These are phyloP conservation scores for Sporobolomyces roseus DNA, from an alignment of 768 basidiomycete genomes.

Conservation along the genomic window DNA sequence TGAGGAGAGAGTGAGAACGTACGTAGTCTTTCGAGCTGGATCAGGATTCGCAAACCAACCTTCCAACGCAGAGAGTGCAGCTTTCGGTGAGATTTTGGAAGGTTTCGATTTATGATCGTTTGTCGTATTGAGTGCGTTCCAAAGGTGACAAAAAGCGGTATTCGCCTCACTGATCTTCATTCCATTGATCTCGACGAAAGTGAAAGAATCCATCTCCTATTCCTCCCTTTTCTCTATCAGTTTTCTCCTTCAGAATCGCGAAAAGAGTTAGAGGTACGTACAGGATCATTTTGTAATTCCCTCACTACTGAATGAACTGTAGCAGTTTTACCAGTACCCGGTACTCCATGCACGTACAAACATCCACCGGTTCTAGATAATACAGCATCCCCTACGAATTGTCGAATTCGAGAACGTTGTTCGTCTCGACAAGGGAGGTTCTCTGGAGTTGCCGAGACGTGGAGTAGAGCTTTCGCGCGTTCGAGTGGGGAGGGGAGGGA, in stretches of 20 bases:
- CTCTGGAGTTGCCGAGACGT: conserved; percentile 89
- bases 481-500: conserved; percentile 38
- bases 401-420: conserved; percentile 72
- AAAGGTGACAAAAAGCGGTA: conserved; percentile 86
- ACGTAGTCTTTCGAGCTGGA: conserved; percentile 86
- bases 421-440: conserved; percentile 80
- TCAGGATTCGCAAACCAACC: conserved; percentile 69
- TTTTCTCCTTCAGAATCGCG: not conserved
- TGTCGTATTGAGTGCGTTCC: conserved; percentile 80
- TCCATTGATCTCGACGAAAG: conserved; percentile 96
- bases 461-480: conserved; percentile 56
- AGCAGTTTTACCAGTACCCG: conserved; percentile 98
- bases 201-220: conserved; percentile 89
- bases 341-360: conserved; percentile 94
- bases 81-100: conserved; percentile 64
- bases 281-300: conserved; percentile 74
- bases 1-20: conserved; percentile 39
- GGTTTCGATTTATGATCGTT: conserved; percentile 42
- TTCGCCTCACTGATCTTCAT: conserved; percentile 85
- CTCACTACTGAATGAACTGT: conserved; percentile 90
- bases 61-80: conserved; percentile 73
- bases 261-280: conserved; percentile 48
- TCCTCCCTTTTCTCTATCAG: no score
- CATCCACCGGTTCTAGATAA: conserved; percentile 94
- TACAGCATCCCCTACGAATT: conserved; percentile 73